Conservation (phyloP, 495 filamentous ascomycete genomes). For the Tuber umbilicatum region DNA sequence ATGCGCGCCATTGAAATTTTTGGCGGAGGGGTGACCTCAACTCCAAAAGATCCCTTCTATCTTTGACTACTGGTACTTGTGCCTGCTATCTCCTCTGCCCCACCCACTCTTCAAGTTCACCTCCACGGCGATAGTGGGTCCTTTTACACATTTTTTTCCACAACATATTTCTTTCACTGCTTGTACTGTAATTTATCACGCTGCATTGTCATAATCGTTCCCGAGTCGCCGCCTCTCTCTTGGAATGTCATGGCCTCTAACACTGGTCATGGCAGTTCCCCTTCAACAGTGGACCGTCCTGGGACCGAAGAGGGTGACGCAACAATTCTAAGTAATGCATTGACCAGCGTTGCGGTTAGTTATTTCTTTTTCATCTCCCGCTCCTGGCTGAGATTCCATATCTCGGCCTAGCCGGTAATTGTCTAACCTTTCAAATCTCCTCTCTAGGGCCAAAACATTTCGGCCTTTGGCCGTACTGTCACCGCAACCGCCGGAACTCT, state of each 20-base stretch:
- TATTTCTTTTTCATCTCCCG: slow-evolving; percentile 24
- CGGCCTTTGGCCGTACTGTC: slow-evolving; percentile 91
- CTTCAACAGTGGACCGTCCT: slow-evolving; percentile 31
- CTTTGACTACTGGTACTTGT: slow-evolving; percentile 27
- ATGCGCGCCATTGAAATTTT: slow-evolving; percentile 31
- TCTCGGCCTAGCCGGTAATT: slow-evolving; percentile 33
- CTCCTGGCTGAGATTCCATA: slow-evolving; percentile 21
- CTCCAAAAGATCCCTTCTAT: slow-evolving; percentile 22
- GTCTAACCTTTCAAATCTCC: slow-evolving; percentile 21
- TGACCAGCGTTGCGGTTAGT: slow-evolving; percentile 36
- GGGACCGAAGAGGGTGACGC: slow-evolving; percentile 27
- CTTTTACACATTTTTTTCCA: background rate
- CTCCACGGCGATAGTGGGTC: slow-evolving; percentile 14
- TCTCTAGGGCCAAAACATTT: slow-evolving; percentile 71
- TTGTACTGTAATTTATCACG: slow-evolving; percentile 1
- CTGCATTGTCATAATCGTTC: slow-evolving; percentile 4
- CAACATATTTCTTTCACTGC: background rate
- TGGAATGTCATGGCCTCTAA: slow-evolving; percentile 40
- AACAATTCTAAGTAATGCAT: slow-evolving; percentile 27
- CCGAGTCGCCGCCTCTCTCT: slow-evolving; percentile 17
- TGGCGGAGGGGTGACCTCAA: slow-evolving; percentile 35
- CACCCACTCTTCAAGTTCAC: slow-evolving; percentile 2
- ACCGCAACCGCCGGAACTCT: slow-evolving; percentile 87
- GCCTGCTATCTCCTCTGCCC: slow-evolving; percentile 3
- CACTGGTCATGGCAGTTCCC: slow-evolving; percentile 39